Evolutionary conservation across 164 flowering plant genomes (phyloP).

Genomic region (Malania oleifera): DNA sequence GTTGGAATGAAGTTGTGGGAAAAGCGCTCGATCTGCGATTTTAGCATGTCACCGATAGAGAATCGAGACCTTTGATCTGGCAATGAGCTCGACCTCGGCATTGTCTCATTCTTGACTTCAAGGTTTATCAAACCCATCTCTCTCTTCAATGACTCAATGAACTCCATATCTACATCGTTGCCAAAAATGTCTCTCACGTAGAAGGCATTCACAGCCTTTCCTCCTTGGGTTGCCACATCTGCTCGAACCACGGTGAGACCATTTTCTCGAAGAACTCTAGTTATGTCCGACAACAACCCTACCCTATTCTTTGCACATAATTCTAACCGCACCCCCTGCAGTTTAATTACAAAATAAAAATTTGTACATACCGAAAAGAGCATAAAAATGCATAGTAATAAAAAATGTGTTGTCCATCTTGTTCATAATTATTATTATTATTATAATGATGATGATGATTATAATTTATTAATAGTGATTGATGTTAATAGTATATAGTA

Average conservation of each 20-base stretch:
- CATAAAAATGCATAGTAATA: no score
- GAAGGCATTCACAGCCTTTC: constrained; percentile 49
- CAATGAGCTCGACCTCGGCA: constrained; percentile 9
- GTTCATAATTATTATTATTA: no score
- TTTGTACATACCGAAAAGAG: no score
- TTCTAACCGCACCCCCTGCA: constrained; percentile 61
- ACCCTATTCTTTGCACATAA: constrained; percentile 47
- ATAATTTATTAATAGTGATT: no score
- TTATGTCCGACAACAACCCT: constrained; percentile 68
- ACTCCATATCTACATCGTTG: constrained; percentile 48
- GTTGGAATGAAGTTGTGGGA: constrained; percentile 43
- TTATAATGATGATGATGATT: no score
- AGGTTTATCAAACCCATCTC: constrained; percentile 49
- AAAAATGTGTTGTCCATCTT: no score
- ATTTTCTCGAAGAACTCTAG: constrained; percentile 59
- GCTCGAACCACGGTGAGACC: constrained; percentile 66
- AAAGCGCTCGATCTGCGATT: constrained; percentile 43
- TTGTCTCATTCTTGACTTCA: constrained; percentile 29
- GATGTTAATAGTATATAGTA: no score
- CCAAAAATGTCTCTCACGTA: constrained; percentile 61
- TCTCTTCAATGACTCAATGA: constrained; percentile 49
- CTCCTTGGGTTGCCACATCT: constrained; percentile 61
- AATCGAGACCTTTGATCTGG: constrained; percentile 27
- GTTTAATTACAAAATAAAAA: background rate
- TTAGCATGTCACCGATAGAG: constrained; percentile 38